These are phyloP conservation scores for Fraxinus ornus DNA, from an alignment of 305 asterid genomes.

Conservation along the genomic window DNA sequence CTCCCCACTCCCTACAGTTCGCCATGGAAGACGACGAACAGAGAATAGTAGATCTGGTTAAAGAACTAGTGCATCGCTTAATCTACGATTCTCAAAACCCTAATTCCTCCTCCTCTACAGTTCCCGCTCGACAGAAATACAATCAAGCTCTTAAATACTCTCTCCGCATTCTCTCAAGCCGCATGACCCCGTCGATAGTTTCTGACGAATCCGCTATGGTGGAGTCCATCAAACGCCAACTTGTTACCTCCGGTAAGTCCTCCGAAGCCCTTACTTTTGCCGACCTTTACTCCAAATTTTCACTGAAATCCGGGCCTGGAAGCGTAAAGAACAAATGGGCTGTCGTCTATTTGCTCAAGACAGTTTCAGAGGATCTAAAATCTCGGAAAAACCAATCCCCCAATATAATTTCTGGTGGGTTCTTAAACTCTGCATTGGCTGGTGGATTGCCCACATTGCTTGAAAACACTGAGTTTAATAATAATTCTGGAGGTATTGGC, in stretches of 20 bases:
- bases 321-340: conserved; percentile 88
- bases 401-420: conserved; percentile 43
- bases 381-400: conserved; percentile 36
- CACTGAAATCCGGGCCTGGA: conserved; percentile 71
- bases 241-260: conserved; percentile 92
- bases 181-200: conserved; percentile 78
- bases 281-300: conserved; percentile 70
- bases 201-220: conserved; percentile 80
- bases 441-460: conserved; percentile 75
- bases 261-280: conserved; percentile 88
- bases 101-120: conserved; percentile 33
- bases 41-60: conserved; percentile 64
- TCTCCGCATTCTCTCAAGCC: conserved; percentile 82
- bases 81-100: conserved; percentile 50
- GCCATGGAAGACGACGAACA: background rate
- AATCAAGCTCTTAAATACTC: conserved; percentile 79
- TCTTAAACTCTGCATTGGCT: conserved; percentile 54
- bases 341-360: conserved; percentile 81
- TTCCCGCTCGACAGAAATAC: conserved; percentile 37
- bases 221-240: conserved; percentile 84
- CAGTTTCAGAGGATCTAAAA: conserved; percentile 76
- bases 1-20: background rate
- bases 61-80: conserved; percentile 81
- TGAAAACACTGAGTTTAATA: conserved; percentile 37
- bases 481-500: conserved; percentile 28